Evolutionary conservation across 768 basidiomycete species (phyloP).

Genomic region (Boletus rubroflammeus): DNA sequence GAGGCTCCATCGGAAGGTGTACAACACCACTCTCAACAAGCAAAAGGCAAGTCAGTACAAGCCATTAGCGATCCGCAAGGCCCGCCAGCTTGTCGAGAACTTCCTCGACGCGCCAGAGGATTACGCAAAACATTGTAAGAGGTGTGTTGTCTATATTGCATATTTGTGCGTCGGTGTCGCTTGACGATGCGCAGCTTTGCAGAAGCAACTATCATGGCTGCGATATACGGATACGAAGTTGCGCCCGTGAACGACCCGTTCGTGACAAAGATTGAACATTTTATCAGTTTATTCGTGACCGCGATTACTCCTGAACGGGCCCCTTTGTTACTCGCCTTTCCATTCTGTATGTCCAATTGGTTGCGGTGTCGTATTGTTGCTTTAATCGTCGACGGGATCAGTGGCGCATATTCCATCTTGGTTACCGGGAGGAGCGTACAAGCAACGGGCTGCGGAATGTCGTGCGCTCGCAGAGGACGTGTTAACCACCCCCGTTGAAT

Average conservation of each 20-base stretch:
- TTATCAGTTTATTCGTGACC: conserved; percentile 7
- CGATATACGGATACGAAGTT: conserved; percentile 27
- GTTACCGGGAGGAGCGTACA: conserved; percentile 32
- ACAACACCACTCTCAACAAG: conserved; percentile 19
- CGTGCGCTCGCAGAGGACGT: conserved; percentile 23
- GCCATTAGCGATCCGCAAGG: conserved; percentile 15
- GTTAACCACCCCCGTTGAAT: conserved; percentile 18
- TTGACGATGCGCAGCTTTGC: conserved; percentile 16
- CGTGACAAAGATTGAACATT: conserved; percentile 17
- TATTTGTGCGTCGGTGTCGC: background rate
- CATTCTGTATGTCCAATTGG: conserved; percentile 20
- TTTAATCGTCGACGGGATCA: background rate
- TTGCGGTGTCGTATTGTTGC: background rate
- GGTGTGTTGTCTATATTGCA: conserved; percentile 18
- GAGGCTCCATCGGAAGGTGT: conserved; percentile 31
- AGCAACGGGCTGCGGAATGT: conserved; percentile 15
- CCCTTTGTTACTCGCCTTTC: conserved; percentile 20
- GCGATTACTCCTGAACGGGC: conserved; percentile 23
- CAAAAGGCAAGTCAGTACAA: conserved; percentile 9
- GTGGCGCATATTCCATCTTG: conserved; percentile 31
- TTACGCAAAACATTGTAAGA: conserved; percentile 13
- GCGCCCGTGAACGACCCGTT: conserved; percentile 24
- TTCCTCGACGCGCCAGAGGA: conserved; percentile 18
- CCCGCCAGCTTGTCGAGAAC: conserved; percentile 22
- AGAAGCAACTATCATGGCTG: conserved; percentile 20